Percentiles rank a stretch among this genome's conserved stretches.
Evolutionary conservation across 345 rosid species (phyloP).

Genomic region (Camelina laxa): DNA sequence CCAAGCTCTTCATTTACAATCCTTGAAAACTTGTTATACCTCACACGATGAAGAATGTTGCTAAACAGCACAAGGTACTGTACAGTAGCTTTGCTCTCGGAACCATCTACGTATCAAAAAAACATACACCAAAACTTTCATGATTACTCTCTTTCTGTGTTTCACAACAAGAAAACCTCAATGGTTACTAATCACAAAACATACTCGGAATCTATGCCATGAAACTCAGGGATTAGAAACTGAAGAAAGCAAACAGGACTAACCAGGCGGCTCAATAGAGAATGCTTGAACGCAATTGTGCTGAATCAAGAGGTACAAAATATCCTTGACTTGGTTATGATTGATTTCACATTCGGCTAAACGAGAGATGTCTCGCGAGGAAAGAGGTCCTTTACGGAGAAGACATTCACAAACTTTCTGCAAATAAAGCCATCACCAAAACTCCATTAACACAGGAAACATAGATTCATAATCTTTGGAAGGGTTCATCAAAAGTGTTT

Average conservation of each 20-base stretch:
- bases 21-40: slow-evolving; percentile 70
- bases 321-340: slow-evolving; percentile 59
- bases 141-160: slow-evolving; percentile 1
- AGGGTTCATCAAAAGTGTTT: slow-evolving; percentile 20
- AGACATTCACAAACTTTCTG: slow-evolving; percentile 92
- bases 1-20: slow-evolving; percentile 61
- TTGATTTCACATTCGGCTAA: slow-evolving; percentile 50
- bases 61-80: slow-evolving; percentile 66
- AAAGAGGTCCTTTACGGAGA: slow-evolving; percentile 67
- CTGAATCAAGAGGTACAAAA: slow-evolving; percentile 71
- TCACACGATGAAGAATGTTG: slow-evolving; percentile 70
- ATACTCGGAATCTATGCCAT: too few species aligned
- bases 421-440: not conserved
- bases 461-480: not conserved
- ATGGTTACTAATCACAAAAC: too few species aligned
- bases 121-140: not conserved
- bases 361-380: slow-evolving; percentile 53
- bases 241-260: not conserved
- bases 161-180: not conserved
- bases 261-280: slow-evolving; percentile 52
- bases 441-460: not conserved
- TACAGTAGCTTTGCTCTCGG: slow-evolving; percentile 51
- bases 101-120: slow-evolving; percentile 48
- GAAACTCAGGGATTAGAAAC: too few species aligned
- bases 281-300: slow-evolving; percentile 91